Conservation (phyloP, 805 yeast genomes). For the Yarrowia porcina region DNA sequence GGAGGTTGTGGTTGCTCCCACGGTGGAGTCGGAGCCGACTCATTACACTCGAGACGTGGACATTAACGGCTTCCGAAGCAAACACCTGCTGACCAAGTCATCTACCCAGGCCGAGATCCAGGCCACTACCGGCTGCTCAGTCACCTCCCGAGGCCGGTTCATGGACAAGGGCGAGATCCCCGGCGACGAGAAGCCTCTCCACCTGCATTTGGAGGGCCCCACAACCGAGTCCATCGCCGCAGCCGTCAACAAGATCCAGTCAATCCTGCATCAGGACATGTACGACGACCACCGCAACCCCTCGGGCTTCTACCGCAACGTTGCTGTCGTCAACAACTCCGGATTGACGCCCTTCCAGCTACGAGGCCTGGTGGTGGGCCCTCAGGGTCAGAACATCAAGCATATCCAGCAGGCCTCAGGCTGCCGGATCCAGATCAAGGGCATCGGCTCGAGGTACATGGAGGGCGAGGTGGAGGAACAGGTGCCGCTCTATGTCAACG, state of each 20-base stretch:
- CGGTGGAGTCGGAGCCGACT: slow-evolving; percentile 24
- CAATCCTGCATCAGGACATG: slow-evolving; percentile 13
- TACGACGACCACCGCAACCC: slow-evolving; percentile 15
- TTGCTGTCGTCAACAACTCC: slow-evolving; percentile 3
- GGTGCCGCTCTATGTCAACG: slow-evolving; percentile 36
- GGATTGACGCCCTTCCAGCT: slow-evolving; percentile 34
- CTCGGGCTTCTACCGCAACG: neutral
- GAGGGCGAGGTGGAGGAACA: slow-evolving; percentile 39
- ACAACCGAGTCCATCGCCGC: slow-evolving; percentile 27
- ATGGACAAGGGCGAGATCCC: slow-evolving; percentile 47
- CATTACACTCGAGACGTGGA: slow-evolving; percentile 34
- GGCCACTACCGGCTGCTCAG: slow-evolving; percentile 36
- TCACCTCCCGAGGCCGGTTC: slow-evolving; percentile 39
- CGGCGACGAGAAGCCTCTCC: slow-evolving; percentile 57
- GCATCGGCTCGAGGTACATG: slow-evolving; percentile 39
- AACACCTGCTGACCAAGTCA: slow-evolving; percentile 39
- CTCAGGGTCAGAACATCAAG: slow-evolving; percentile 39
- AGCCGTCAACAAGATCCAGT: slow-evolving; percentile 16
- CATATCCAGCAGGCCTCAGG: slow-evolving; percentile 39
- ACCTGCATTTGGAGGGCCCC: slow-evolving; percentile 34
- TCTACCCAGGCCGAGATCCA: slow-evolving; percentile 36
- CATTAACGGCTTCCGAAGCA: slow-evolving; percentile 39
- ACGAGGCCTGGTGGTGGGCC: slow-evolving; percentile 39
- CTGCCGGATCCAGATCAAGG: slow-evolving; percentile 38
- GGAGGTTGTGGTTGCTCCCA: neutral